Percentiles rank a stretch among this genome's conserved stretches.
phyloP scores from a whole-genome alignment of 2,329 filamentous ascomycete genomes.

The Penicillium sp. region DNA sequence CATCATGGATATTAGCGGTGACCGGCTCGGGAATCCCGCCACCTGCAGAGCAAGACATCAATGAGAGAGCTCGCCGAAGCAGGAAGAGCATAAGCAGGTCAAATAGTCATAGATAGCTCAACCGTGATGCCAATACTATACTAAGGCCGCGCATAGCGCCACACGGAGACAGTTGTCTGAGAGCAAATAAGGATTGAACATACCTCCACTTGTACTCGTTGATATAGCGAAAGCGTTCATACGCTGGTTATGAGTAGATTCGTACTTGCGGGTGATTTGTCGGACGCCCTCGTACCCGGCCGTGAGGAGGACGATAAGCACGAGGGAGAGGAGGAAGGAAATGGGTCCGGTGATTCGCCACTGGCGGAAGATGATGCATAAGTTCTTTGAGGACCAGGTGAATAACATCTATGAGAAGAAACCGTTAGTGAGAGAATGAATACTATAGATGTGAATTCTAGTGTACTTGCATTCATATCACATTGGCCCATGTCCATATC shows the following conservation, averaged over 20 bases:
- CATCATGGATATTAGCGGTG: slow-evolving; percentile 30
- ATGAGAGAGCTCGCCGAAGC: slow-evolving; percentile 33
- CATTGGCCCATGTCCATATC: slow-evolving; percentile 70
- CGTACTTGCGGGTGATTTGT: slow-evolving; percentile 75
- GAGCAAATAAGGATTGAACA: slow-evolving; percentile 26
- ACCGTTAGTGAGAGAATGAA: neutral
- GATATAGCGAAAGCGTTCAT: slow-evolving; percentile 51
- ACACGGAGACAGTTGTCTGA: neutral
- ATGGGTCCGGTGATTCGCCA: slow-evolving; percentile 81
- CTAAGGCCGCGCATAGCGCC: slow-evolving; percentile 3
- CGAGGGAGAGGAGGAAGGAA: slow-evolving; percentile 78
- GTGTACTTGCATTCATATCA: slow-evolving; percentile 79
- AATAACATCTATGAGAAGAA: slow-evolving; percentile 78
- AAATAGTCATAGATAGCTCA: slow-evolving; percentile 8
- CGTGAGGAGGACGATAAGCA: slow-evolving; percentile 78
- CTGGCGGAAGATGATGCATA: slow-evolving; percentile 92
- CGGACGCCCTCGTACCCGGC: slow-evolving; percentile 94
- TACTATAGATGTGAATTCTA: neutral
- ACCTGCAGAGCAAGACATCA: slow-evolving; percentile 39
- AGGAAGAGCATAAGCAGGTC: slow-evolving; percentile 14
- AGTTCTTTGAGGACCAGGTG: slow-evolving; percentile 89
- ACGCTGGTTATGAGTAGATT: slow-evolving; percentile 57
- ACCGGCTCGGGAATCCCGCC: slow-evolving; percentile 39
- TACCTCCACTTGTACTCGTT: slow-evolving; percentile 36
- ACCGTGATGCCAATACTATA: slow-evolving; percentile 18